phyloP scores from a whole-genome alignment of 192 early-diverging fungal genomes.

The Funneliformis mosseae region DNA sequence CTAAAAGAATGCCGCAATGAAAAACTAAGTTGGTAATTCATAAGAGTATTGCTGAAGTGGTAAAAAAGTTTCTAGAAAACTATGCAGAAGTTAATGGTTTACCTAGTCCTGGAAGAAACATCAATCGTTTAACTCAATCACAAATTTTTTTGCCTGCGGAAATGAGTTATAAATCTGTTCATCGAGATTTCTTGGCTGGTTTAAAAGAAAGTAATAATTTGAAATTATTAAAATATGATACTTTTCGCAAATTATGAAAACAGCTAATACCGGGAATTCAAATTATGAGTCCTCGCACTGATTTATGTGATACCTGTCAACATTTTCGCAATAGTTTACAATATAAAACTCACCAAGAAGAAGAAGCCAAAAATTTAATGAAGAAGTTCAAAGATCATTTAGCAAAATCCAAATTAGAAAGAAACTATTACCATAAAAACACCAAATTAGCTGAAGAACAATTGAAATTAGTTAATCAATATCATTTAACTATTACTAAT shows the following conservation, averaged over 20 bases:
- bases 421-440: conserved; percentile 30
- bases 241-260: conserved; percentile 23
- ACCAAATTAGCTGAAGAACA: conserved; percentile 33
- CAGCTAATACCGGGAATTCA: conserved; percentile 20
- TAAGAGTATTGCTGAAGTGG: neutral
- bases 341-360: neutral
- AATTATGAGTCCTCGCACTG: conserved; percentile 18
- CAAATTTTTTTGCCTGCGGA: conserved; percentile 10
- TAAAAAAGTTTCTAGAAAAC: conserved; percentile 25
- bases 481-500: too few relatives aligned
- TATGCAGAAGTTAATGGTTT: conserved; percentile 25
- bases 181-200: conserved; percentile 18
- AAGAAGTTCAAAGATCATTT: conserved; percentile 17
- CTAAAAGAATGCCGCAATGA: neutral
- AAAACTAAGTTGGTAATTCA: conserved; percentile 19
- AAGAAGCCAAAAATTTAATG: conserved; percentile 15
- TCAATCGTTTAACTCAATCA: conserved; percentile 1
- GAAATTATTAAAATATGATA: conserved; percentile 29
- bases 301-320: conserved; percentile 27
- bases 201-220: neutral
- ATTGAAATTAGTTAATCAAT: too few relatives aligned
- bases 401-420: conserved; percentile 8
- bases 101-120: conserved; percentile 26
- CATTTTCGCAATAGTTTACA: conserved; percentile 22
- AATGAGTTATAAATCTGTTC: conserved; percentile 20